Base-by-base conservation (phyloP, 148 eudicot genomes). In the Rhododendron griersonianum region DNA sequence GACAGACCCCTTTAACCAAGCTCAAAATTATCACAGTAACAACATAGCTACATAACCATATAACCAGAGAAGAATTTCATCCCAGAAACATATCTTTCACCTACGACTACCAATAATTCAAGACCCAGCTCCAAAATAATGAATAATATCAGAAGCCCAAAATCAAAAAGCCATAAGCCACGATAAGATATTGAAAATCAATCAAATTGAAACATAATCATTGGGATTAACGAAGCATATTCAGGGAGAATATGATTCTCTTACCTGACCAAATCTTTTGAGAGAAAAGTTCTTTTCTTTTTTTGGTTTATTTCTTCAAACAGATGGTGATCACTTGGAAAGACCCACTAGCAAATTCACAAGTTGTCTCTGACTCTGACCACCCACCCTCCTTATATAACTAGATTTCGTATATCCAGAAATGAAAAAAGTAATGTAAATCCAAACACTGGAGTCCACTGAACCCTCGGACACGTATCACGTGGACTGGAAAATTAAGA, bases 401-500 rank as follows among this genome's bases (percentile, higher is more conserved):
- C 15, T 16, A 28, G 11, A 57, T 48, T 55, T 3, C 10, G 41
- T 61, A 28, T 28, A 15, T 28, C 35, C 50, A 53, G 10, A 16
- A 81, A 48, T 23, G 30, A 37, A 50, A 14, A 63, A 51, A 44
- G 55, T 39, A 83, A 67, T 28, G 19, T 33, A 28, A 76, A 44
- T 10, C 7, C 53, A 67, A 33, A 79, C 55, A 48, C 35, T 67
- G 41, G 41, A 75, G 85, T 78, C 67, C 30, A 75, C n/a, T 87
- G 59, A 25, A 50, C 71, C 73, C 11, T 80, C 45, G 7, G 75
- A 87, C 76, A 84, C 86, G 78, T 83, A 50, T 11, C 59, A 45
- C 39, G 84, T 87, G 86, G 89, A 84, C 69, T 81, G 33, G 84
- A 87, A 81, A 77, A 11, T 39, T 44, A 4, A 19, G 33, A 21